A percentile compares a stretch with the other conserved stretches of the same genome.
phyloP scores from a whole-genome alignment of 2,329 filamentous ascomycete species.

The Xylaria sp. region DNA sequence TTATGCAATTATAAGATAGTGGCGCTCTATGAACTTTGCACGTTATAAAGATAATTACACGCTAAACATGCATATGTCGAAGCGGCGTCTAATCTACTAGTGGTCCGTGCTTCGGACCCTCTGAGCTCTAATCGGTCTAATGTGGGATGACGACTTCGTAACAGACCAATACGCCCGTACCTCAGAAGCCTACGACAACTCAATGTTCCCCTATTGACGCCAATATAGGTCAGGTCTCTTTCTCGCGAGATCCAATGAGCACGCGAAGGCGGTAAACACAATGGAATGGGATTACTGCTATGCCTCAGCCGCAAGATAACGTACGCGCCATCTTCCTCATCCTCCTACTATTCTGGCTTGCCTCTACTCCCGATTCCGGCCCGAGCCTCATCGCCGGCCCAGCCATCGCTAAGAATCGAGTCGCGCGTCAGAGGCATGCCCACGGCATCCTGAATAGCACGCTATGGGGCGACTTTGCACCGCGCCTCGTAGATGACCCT shows the following conservation, averaged over 20 bases:
- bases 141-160: not conserved
- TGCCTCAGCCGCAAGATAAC: slow-evolving; percentile 53
- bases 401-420: slow-evolving; percentile 47
- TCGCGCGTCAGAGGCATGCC: slow-evolving; percentile 55
- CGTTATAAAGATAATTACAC: too few species aligned
- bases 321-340: slow-evolving; percentile 47
- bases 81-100: too few species aligned
- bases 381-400: slow-evolving; percentile 48
- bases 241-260: slow-evolving; percentile 2
- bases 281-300: slow-evolving; percentile 41
- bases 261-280: slow-evolving; percentile 24
- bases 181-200: not conserved
- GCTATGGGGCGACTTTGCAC: slow-evolving; percentile 63
- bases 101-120: not conserved
- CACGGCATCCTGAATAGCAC: slow-evolving; percentile 59
- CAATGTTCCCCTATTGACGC: not conserved
- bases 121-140: not conserved
- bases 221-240: slow-evolving; percentile 1
- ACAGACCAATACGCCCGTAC: not conserved
- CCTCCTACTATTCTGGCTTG: slow-evolving; percentile 49
- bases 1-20: not conserved
- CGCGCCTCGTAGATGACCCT: slow-evolving; percentile 38
- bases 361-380: slow-evolving; percentile 44
- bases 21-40: too few species aligned
- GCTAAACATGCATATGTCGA: not conserved